Evolutionary conservation across 2,329 filamentous ascomycete genomes (phyloP), one percentile per base, ranked within the genome.

Genomic region (Epichloe uncinata): DNA sequence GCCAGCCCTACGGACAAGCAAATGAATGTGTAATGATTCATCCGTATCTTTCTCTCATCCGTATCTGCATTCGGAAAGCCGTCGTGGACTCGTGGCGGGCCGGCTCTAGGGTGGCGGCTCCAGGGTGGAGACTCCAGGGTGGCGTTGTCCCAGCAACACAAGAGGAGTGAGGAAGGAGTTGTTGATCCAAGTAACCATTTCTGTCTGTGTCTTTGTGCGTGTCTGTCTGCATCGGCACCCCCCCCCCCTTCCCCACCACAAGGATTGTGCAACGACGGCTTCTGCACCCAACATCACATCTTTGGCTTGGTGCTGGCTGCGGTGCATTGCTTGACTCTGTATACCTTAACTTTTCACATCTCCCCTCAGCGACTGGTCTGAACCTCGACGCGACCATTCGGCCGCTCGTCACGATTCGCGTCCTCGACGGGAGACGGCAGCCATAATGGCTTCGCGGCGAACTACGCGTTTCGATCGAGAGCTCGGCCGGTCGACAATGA

Each of bases 381-480:
- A 15, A 7, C 9, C 16, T 37, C 20, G 33, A 37, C 47, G 47
- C 41, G 34, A 43, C 40, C 8, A 49, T 33, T 34, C 8, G 9
- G 30, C 30, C 9, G 6, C 15, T 22, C 38, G 41, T 18, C 33
- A 35, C 41, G 15, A 49, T 33, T 33, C 34, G 40, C 41, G 41
- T 20, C 37, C 15, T 35, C 50, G 46, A 46, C 41, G 8, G 8
- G 30, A 30, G 30, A 30, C 9, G 33, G 12, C 6, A 41, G 46
- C 46, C 45, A 51, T 18, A 16, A 50, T 53, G 52, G 52, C 52
- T 45, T 49, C 52, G 26, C 49, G 52, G 51, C 52, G 52, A 36
- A 51, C 37, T 7, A 53, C 52, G 47, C 52, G 52, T 43, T 53
- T 42, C 26, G 52, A 53, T 35, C 52, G 52, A 43, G 52, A 53